These are phyloP conservation scores for Globisporangium echinulatum DNA, from an alignment of 352 stramenopile genomes.

Conservation along the genomic window DNA sequence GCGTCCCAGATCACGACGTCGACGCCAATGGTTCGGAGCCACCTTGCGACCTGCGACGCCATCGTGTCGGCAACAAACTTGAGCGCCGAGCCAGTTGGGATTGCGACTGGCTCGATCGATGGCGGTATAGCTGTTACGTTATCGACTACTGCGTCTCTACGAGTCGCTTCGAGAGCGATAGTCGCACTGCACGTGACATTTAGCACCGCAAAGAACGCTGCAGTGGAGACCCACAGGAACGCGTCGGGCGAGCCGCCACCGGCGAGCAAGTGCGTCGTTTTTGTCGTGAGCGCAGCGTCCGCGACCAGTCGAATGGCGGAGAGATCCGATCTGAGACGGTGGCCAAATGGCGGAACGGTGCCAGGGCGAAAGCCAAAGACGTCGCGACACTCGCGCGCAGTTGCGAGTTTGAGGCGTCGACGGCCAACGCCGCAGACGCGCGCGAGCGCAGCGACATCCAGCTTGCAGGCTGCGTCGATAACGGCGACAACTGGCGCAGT, in stretches of 20 bases:
- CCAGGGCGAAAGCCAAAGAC: slow-evolving; percentile 62
- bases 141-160: not conserved
- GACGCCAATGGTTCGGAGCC: slow-evolving; percentile 69
- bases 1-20: slow-evolving; percentile 68
- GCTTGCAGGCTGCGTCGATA: slow-evolving; percentile 46
- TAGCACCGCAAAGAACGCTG: slow-evolving; percentile 37
- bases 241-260: slow-evolving; percentile 40
- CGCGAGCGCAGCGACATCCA: slow-evolving; percentile 55
- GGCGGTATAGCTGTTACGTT: slow-evolving; percentile 1
- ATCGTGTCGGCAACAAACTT: slow-evolving; percentile 77
- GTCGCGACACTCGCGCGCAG: slow-evolving; percentile 39
- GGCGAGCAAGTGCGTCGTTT: slow-evolving; percentile 31
- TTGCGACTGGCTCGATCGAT: not conserved
- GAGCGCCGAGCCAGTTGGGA: slow-evolving; percentile 17
- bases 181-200: slow-evolving; percentile 24
- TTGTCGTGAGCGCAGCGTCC: slow-evolving; percentile 23
- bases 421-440: slow-evolving; percentile 40
- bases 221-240: slow-evolving; percentile 32
- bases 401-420: slow-evolving; percentile 66
- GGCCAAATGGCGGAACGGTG: slow-evolving; percentile 55
- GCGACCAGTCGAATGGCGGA: slow-evolving; percentile 28
- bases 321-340: slow-evolving; percentile 6
- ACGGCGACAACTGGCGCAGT: slow-evolving; percentile 53
- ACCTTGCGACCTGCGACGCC: slow-evolving; percentile 64
- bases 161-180: slow-evolving; percentile 24